Evolutionary conservation across 139 green algal genomes (phyloP), one percentile per base, ranked within the genome.

Genomic region (Chlamydomonas sphaeroides): DNA sequence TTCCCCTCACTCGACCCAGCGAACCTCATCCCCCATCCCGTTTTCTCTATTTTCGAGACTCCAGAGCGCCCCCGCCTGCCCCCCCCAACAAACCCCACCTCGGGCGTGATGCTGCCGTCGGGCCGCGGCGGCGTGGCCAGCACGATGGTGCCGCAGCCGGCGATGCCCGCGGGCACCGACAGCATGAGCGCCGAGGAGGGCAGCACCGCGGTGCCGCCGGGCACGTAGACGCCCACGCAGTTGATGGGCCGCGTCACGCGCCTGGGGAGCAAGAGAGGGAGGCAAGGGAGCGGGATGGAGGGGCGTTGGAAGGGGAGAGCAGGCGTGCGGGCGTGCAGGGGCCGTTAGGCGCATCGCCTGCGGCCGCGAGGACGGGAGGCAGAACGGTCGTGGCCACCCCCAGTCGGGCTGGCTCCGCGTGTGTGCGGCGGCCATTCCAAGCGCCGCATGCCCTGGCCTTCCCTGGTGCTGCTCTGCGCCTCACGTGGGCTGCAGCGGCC

Each of bases 181-280:
- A 99, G 90, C 97, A 99, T 99, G 51, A 99, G 92, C 17, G 97
- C 93, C 25, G 89, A 96, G 79, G 92, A 98, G 32, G 97, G 97
- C 74, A 99, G 93, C 65, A 99, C 95, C 1, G 97, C 97, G 23
- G 95, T 99, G 63, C 97, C 97, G 15, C 97, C 97, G 1, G 97
- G 97, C 17, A 99, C 96, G 84, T 99, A 99, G 39, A 99, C 70
- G 11, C 97, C 97, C 32, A 99, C 97, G 1, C 90, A 78, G 32
- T 79, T 88, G 72, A 97, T 96, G 72, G 94, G 90, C 4, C 90
- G 81, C 2, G 84, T 86, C 25, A 93, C 79, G 30, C 90, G 88
- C 41, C 88, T 85, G 77, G n/a, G 73, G 45, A 10, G 45, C 11
- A 5, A 38, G 28, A 39, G 56, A 35, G 1, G 36, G 30, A 20